Evolutionary conservation across 1,284 basidiomycete genomes (phyloP), one percentile per base, ranked within the genome.

Genomic region (Cryptococcus deneoformans): DNA sequence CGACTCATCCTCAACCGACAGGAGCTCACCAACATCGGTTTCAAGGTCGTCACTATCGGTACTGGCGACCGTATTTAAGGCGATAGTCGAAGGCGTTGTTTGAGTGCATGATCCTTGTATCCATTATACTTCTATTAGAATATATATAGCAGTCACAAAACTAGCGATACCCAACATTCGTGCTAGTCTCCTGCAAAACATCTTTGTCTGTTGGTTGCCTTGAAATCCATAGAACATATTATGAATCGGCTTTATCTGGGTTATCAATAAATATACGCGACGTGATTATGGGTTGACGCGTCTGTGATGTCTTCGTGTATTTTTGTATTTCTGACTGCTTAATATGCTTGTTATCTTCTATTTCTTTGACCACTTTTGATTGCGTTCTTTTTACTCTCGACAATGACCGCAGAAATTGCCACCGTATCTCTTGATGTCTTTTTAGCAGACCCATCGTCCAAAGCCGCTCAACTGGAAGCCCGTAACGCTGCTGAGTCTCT

Each of bases 11-110:
- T 97, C 54, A 88, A 98, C 74, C 86, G 85, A 11, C 85, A 86
- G 56, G 83, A 84, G 75, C 82, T 99, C 61, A 84, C 85, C 67
- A 77, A 85, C 73, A 95, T 98, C 70, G 95, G 95, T 47, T 99
- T 98, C 86, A 89, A 87, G 79, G 95, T 95, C 58, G 66, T 75
- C 55, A 75, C 75, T 58, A 78, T 78, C 63, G 77, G 77, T 66
- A 74, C 73, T 49, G 75, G 75, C 53, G 77, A 76, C 64, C 11
- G 38, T 51, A 1, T 51, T 34, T 6, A 51, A 29, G 29, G 29
- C 29, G 29, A 4, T 29, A 29, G 29, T 29, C 29, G 29, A 29
- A 29, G 29, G 29, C 29, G 29, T 29, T 29, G 29, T 29, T 29
- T 29, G 29, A 29, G 29, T 29, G 29, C 29, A 29, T 29, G 29